Conservation (phyloP, 345 rosid genomes). For the Schrenkiella parvula region DNA sequence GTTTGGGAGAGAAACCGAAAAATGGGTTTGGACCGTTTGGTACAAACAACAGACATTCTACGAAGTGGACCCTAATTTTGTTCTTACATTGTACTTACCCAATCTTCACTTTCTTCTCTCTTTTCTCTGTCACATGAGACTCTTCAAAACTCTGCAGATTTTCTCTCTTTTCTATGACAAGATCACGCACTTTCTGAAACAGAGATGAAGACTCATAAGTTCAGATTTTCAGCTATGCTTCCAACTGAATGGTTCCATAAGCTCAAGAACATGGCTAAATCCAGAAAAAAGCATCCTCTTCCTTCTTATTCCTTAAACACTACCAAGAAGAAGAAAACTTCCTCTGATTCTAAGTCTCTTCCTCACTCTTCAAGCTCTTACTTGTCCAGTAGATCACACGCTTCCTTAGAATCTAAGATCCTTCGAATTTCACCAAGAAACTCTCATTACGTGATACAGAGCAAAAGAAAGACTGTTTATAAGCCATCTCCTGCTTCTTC, state of each 20-base stretch:
- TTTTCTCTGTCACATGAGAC: neutral
- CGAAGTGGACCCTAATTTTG: constrained; percentile 10
- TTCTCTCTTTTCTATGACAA: neutral
- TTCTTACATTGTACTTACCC: neutral
- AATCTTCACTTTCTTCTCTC: constrained; percentile 15
- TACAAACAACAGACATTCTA: constrained; percentile 15
- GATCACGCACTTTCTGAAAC: neutral
- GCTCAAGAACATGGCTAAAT: constrained; percentile 55
- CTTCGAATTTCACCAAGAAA: constrained; percentile 37
- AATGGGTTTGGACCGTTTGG: constrained; percentile 6
- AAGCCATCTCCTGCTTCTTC: constrained; percentile 36
- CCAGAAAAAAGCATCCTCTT: constrained; percentile 1
- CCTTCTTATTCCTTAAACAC: constrained; percentile 10
- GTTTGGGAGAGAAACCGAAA: neutral
- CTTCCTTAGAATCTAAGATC: neutral
- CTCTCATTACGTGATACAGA: constrained; percentile 33
- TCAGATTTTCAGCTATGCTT: constrained; percentile 52
- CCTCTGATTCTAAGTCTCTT: constrained; percentile 19
- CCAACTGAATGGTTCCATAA: constrained; percentile 73
- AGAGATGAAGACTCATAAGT: constrained; percentile 53
- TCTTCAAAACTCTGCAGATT: neutral
- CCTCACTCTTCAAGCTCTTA: constrained; percentile 20
- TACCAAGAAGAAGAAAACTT: neutral
- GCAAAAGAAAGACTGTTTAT: constrained; percentile 46
- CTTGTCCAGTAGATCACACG: constrained; percentile 28